These are phyloP conservation scores for Xylariaceae sp. DNA, from an alignment of 2,329 filamentous ascomycete genomes.

Conservation along the genomic window DNA sequence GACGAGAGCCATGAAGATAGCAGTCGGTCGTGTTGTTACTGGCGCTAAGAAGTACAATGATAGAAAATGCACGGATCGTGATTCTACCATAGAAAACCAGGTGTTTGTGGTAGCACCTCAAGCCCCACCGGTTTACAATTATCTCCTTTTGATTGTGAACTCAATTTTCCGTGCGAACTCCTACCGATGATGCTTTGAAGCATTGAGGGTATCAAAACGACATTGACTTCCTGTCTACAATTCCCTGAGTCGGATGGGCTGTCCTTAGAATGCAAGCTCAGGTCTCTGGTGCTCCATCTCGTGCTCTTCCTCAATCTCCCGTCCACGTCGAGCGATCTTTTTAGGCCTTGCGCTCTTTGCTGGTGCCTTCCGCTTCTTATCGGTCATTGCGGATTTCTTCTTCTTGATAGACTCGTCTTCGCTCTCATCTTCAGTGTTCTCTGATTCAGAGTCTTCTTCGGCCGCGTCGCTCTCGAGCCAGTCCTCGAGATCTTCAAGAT, in stretches of 20 bases:
- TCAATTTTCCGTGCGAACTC: not conserved
- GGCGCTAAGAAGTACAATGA: no score
- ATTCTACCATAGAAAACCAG: no score
- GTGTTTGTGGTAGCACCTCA: not conserved
- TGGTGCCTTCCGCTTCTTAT: slow-evolving; percentile 41
- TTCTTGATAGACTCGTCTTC: slow-evolving; percentile 47
- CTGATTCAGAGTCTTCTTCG: slow-evolving; percentile 54
- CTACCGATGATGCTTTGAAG: not conserved
- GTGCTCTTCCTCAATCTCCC: slow-evolving; percentile 76
- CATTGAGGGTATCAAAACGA: slow-evolving; percentile 13
- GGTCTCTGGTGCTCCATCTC: slow-evolving; percentile 44
- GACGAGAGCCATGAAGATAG: no score
- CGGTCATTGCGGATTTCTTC: slow-evolving; percentile 41
- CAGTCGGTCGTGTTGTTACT: no score
- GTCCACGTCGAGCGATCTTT: slow-evolving; percentile 54
- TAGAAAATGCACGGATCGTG: no score
- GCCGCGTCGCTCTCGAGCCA: slow-evolving; percentile 76
- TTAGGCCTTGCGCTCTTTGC: slow-evolving; percentile 45
- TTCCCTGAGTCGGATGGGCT: not conserved
- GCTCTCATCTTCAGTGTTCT: slow-evolving; percentile 43
- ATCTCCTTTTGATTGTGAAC: not conserved
- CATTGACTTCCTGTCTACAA: not conserved
- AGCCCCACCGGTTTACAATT: not conserved
- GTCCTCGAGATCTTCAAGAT: slow-evolving; percentile 79
- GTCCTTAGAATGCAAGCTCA: slow-evolving; percentile 29